Base-by-base conservation (phyloP, 2,329 filamentous ascomycete genomes). In the Colletotrichum lindemuthianum region DNA sequence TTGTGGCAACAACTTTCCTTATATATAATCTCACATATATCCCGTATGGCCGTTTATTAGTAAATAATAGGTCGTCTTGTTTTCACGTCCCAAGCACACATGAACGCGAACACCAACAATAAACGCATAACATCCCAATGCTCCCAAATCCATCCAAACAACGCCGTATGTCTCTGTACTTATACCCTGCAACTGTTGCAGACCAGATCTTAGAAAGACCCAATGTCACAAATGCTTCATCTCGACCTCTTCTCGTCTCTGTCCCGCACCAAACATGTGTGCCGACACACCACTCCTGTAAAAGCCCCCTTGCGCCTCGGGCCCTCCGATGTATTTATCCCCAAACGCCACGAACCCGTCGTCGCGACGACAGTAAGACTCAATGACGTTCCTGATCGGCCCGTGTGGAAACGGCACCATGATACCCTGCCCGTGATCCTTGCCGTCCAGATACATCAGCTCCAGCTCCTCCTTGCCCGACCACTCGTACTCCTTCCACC, bases 351-450 rank as follows among this genome's bases (percentile, higher is more conserved):
- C 39, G 24, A 64, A 64, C 2, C 61, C 61, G 15, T 64, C 61
- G 33, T 64, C 50, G 8, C 61, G 57, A 34, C 33, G 44, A 13
- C 61, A 64, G n/a, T 68, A 68, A 10, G 59, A 34, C 34, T 63
- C 50, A 12, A 68, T 59, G 3, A 68, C 66, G 7, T 16, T 52
- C 3, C 36, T 40, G n/a, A 68, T 59, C 8, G 55, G 59, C 43
- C 57, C 55, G 8, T 52, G 37, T 4, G 63, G 63, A 8, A 43
- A 58, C 6, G 53, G 54, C 12, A 63, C 54, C 44, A 66, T 63
- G 34, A 68, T 63, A 5, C 59, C 58, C 56, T 72, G 70, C 6
- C 70, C 70, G 43, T 72, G 71, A 33, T 71, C 71, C 44, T 63
- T 60, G 15, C 67, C 69, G n/a, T 67, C 57, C 40, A 72, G 51